Evolutionary conservation across 768 basidiomycete species (phyloP).

Genomic region (Cystobasidium onofrii): DNA sequence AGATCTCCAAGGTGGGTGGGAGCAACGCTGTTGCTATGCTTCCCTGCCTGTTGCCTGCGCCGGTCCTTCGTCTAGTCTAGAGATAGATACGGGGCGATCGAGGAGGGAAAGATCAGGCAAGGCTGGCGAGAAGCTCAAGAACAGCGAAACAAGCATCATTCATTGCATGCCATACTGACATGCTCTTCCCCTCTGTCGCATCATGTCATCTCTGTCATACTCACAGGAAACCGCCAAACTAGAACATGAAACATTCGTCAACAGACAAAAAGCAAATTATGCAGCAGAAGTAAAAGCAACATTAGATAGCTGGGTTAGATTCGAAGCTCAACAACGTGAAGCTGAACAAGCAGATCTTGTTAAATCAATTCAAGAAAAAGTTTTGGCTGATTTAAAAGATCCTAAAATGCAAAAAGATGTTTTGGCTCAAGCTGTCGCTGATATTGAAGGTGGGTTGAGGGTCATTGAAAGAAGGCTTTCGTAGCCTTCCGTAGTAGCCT

Average conservation of each 20-base stretch:
- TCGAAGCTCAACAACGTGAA: constrained; percentile 93
- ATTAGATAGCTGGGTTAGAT: constrained; percentile 95
- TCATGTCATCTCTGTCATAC: neutral
- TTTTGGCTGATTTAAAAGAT: constrained; percentile 70
- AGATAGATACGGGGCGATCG: neutral
- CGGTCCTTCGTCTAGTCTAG: neutral
- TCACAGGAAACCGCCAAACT: constrained; percentile 81
- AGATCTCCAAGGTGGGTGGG: constrained; percentile 69
- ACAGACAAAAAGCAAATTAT: constrained; percentile 77
- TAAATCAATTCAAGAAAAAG: constrained; percentile 77
- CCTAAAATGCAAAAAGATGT: constrained; percentile 84
- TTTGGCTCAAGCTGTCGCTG: constrained; percentile 65
- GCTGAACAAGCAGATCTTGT: constrained; percentile 88
- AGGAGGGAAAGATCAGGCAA: neutral
- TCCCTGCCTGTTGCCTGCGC: too few relatives aligned
- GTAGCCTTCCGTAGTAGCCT: too few relatives aligned
- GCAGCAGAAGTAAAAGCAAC: constrained; percentile 85
- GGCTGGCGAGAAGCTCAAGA: neutral
- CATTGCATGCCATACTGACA: neutral
- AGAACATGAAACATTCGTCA: constrained; percentile 80
- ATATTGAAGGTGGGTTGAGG: constrained; percentile 77
- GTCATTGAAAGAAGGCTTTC: too few relatives aligned
- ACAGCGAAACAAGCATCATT: neutral
- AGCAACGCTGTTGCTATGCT: neutral
- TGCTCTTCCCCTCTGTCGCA: neutral